Evolutionary conservation across 768 basidiomycete genomes (phyloP).

Genomic region (Clitopilus passeckerianus): DNA sequence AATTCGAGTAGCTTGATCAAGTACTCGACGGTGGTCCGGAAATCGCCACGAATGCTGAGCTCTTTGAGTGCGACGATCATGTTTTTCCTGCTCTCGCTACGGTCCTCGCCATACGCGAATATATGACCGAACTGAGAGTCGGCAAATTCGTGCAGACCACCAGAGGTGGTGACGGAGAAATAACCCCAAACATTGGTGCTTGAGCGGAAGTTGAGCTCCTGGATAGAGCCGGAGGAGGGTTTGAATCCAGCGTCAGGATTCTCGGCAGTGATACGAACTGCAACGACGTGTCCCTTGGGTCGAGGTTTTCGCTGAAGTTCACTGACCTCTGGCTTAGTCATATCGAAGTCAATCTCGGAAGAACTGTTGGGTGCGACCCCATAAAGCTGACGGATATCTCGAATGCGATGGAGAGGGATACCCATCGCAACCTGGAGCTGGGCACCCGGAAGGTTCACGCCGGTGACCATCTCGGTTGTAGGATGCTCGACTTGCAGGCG

Average conservation of each 20-base stretch:
- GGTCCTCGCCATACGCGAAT: conserved; percentile 97
- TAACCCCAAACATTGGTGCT: conserved; percentile 99
- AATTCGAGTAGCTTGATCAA: conserved; percentile 96
- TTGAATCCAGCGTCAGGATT: conserved; percentile 99
- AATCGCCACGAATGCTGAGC: conserved; percentile 97
- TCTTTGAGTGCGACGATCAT: conserved; percentile 99
- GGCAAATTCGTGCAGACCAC: conserved; percentile 97
- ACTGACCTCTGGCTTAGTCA: conserved; percentile 82
- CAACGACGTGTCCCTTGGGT: conserved; percentile 98
- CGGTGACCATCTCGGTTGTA: conserved; percentile 99
- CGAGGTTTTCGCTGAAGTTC: conserved; percentile 90
- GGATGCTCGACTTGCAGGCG: conserved; percentile 99
- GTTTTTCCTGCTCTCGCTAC: conserved; percentile 92
- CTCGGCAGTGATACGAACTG: conserved; percentile 98
- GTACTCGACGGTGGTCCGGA: conserved; percentile 98
- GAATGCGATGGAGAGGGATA: conserved; percentile 90
- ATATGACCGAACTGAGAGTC: conserved; percentile 99
- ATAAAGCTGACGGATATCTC: conserved; percentile 93
- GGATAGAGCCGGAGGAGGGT: conserved; percentile 93
- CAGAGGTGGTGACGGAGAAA: conserved; percentile 93
- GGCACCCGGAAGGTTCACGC: conserved; percentile 95
- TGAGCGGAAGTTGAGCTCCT: conserved; percentile 99
- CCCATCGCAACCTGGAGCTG: conserved; percentile 99
- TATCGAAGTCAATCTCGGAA: conserved; percentile 96
- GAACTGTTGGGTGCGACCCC: conserved; percentile 87